Conservation (phyloP, 1,284 basidiomycete species). For the Omphalotus olearius region DNA sequence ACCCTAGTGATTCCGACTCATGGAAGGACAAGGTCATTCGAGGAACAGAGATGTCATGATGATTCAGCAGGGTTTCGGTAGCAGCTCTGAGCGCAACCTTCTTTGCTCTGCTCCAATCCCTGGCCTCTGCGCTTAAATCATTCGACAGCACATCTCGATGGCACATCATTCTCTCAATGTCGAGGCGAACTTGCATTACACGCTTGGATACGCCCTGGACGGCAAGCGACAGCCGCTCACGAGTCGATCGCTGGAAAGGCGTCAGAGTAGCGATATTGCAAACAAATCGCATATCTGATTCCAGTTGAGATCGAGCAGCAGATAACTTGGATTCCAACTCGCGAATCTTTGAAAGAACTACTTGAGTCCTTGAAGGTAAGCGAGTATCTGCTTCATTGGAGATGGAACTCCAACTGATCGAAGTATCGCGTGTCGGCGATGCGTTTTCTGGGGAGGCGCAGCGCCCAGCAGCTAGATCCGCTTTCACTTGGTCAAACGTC, state of each 20-base stretch:
- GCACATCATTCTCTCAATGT: conserved; percentile 69
- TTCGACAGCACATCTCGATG: conserved; percentile 72
- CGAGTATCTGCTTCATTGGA: conserved; percentile 19
- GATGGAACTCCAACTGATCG: too few species aligned
- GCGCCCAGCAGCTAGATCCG: conserved; percentile 61
- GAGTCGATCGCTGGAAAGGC: conserved; percentile 82
- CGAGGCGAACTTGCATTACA: conserved; percentile 66
- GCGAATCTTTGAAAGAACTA: conserved; percentile 59
- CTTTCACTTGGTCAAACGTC: conserved; percentile 84
- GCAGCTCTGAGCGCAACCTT: conserved; percentile 70
- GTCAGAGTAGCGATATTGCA: conserved; percentile 84
- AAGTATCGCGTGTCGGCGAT: conserved; percentile 8
- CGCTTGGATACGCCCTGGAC: conserved; percentile 65
- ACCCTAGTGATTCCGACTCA: conserved; percentile 20
- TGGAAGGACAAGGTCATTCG: conserved; percentile 41
- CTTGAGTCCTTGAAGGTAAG: conserved; percentile 49
- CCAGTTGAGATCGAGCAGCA: conserved; percentile 59
- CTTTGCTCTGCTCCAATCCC: conserved; percentile 65
- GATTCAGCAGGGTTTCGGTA: conserved; percentile 56
- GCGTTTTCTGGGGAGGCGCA: conserved; percentile 24
- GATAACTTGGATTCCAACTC: conserved; percentile 61
- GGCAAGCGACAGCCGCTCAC: conserved; percentile 65
- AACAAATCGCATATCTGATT: conserved; percentile 66
- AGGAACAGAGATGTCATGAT: conserved; percentile 28
- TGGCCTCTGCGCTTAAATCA: conserved; percentile 72